Evolutionary conservation across 176 grass and related monocot species (phyloP).

Genomic region (Saccharum spontaneum): DNA sequence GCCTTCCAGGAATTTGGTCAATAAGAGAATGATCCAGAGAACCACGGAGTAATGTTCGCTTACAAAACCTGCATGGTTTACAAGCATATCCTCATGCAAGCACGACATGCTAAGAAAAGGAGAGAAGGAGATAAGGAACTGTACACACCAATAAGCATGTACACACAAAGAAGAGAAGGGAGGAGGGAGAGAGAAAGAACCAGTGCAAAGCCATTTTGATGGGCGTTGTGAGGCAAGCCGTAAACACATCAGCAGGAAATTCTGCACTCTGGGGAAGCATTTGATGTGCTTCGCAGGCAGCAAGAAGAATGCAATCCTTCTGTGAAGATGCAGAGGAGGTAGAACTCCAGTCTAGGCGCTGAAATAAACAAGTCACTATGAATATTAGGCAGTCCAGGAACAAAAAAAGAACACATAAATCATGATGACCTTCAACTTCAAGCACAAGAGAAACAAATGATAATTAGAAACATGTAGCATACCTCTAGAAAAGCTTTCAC

Average conservation of each 20-base stretch:
- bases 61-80: slow-evolving; percentile 73
- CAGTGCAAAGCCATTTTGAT: slow-evolving; percentile 99
- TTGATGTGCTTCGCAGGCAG: slow-evolving; percentile 91
- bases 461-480: slow-evolving; percentile 24
- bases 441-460: background rate
- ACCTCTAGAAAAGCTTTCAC: slow-evolving; percentile 92
- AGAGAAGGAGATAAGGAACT: slow-evolving; percentile 1
- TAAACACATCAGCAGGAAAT: slow-evolving; percentile 97
- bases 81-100: slow-evolving; percentile 18
- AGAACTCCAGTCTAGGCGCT: slow-evolving; percentile 69
- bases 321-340: slow-evolving; percentile 60
- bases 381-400: slow-evolving; percentile 18
- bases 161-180: background rate
- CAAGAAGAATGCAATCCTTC: slow-evolving; percentile 96
- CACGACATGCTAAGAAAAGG: slow-evolving; percentile 2
- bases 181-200: slow-evolving; percentile 31
- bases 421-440: slow-evolving; percentile 12
- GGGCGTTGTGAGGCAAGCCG: slow-evolving; percentile 87
- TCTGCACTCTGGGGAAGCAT: slow-evolving; percentile 97
- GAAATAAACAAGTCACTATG: slow-evolving; percentile 36
- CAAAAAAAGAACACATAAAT: slow-evolving; percentile 3
- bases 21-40: slow-evolving; percentile 67
- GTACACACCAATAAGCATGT: too few species aligned
- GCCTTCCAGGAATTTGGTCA: slow-evolving; percentile 89
- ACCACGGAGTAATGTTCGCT: slow-evolving; percentile 71